These are phyloP conservation scores for Nakazawaea peltata DNA, from an alignment of 805 yeast species.

Conservation along the genomic window DNA sequence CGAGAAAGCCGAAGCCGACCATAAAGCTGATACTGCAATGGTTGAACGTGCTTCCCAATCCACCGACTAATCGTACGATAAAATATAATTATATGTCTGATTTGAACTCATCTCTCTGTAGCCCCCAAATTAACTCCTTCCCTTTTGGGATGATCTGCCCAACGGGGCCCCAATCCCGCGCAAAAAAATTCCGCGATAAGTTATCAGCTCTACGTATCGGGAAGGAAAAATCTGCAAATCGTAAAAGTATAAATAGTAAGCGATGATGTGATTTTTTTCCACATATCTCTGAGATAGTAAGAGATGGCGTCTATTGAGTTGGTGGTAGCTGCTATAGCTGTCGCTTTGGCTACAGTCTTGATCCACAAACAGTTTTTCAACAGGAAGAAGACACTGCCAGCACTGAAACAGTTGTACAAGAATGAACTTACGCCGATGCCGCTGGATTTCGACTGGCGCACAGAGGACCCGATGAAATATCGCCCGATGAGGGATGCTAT, in stretches of 20 bases:
- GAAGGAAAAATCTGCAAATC: not conserved
- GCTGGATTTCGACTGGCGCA: constrained; percentile 34
- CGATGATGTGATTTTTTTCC: not conserved
- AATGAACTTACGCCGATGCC: constrained; percentile 20
- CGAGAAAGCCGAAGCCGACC: constrained; percentile 6
- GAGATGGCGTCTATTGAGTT: not conserved
- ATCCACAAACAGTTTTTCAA: not conserved
- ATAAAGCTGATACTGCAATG: constrained; percentile 12
- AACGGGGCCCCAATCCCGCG: no score
- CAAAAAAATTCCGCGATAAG: no score
- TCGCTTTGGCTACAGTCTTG: not conserved
- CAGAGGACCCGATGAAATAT: constrained; percentile 31
- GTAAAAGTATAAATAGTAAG: no score
- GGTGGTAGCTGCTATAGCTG: not conserved
- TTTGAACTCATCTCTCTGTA: no score
- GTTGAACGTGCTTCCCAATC: constrained; percentile 12
- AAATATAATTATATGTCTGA: no score
- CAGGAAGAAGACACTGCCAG: not conserved
- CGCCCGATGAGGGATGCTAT: constrained; percentile 40
- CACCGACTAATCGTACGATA: no score
- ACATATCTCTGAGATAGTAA: not conserved
- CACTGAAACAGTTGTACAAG: not conserved
- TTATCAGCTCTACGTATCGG: not conserved
- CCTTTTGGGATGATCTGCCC: no score
- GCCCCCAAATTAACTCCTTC: no score